Conservation (phyloP, 345 rosid species). For the Eucalyptus polybractea region DNA sequence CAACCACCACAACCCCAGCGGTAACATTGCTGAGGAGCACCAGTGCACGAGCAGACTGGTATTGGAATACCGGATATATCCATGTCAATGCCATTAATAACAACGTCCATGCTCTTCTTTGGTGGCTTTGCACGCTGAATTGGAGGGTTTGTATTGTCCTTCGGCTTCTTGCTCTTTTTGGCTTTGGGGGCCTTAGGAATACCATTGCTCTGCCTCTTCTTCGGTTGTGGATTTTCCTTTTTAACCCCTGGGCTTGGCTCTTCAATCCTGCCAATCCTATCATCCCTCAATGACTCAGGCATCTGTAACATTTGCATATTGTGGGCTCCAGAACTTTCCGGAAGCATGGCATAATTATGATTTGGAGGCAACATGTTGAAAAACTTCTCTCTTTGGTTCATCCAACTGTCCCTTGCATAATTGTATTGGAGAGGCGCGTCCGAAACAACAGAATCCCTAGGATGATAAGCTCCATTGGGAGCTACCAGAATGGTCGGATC, state of each 20-base stretch:
- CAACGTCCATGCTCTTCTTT: constrained; percentile 73
- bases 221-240: constrained; percentile 33
- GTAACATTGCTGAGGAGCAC: constrained; percentile 85
- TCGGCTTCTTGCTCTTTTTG: constrained; percentile 78
- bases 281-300: constrained; percentile 37
- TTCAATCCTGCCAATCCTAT: constrained; percentile 33
- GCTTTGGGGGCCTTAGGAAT: constrained; percentile 50
- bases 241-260: constrained; percentile 14
- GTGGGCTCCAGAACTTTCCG: constrained; percentile 54
- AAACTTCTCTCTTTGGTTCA: constrained; percentile 61
- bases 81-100: constrained; percentile 75
- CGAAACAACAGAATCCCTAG: constrained; percentile 41
- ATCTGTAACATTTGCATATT: constrained; percentile 56
- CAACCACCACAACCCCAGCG: constrained; percentile 99
- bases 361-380: constrained; percentile 42
- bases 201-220: constrained; percentile 52
- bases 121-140: constrained; percentile 61
- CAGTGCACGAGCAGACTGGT: constrained; percentile 96
- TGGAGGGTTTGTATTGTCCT: constrained; percentile 23
- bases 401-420: constrained; percentile 57
- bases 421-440: constrained; percentile 51
- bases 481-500: constrained; percentile 42
- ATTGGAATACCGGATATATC: constrained; percentile 80
- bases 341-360: constrained; percentile 32
- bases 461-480: constrained; percentile 34